These are phyloP conservation scores for Orbilia brochopaga DNA, from an alignment of 2,329 filamentous ascomycete species.

Conservation along the genomic window DNA sequence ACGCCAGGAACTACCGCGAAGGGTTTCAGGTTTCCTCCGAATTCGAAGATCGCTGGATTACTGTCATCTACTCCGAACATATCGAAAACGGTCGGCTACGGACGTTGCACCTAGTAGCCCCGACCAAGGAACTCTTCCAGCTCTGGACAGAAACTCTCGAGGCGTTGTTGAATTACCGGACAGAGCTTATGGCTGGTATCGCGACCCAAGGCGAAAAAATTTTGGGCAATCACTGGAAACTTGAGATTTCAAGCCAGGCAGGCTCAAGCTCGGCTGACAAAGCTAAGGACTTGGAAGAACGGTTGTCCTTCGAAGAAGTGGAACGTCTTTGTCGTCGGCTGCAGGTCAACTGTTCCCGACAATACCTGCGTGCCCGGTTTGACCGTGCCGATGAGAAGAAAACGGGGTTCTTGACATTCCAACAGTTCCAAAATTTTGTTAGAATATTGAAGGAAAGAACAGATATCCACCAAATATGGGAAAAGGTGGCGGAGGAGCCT, in stretches of 20 bases:
- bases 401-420: conserved; percentile 73
- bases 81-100: conserved; percentile 80
- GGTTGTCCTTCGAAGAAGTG: conserved; percentile 77
- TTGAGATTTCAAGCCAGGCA: conserved; percentile 43
- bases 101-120: conserved; percentile 84
- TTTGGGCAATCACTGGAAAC: conserved; percentile 77
- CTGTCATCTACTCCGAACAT: conserved; percentile 79
- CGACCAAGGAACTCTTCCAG: conserved; percentile 72
- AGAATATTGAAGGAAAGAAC: conserved; percentile 79
- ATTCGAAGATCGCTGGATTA: conserved; percentile 79
- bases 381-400: conserved; percentile 70
- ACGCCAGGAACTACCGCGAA: conserved; percentile 86
- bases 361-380: conserved; percentile 76
- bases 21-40: conserved; percentile 75
- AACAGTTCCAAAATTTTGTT: conserved; percentile 83
- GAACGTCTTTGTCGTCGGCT: conserved; percentile 84
- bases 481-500: conserved; percentile 65
- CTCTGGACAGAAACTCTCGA: conserved; percentile 86
- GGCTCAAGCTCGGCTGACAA: conserved; percentile 21
- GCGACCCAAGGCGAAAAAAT: conserved; percentile 84
- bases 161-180: conserved; percentile 80
- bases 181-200: conserved; percentile 86
- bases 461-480: conserved; percentile 78
- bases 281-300: conserved; percentile 66
- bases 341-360: conserved; percentile 86